phyloP scores from a whole-genome alignment of 1,284 basidiomycete genomes.

The Rhodotorula sp. region DNA sequence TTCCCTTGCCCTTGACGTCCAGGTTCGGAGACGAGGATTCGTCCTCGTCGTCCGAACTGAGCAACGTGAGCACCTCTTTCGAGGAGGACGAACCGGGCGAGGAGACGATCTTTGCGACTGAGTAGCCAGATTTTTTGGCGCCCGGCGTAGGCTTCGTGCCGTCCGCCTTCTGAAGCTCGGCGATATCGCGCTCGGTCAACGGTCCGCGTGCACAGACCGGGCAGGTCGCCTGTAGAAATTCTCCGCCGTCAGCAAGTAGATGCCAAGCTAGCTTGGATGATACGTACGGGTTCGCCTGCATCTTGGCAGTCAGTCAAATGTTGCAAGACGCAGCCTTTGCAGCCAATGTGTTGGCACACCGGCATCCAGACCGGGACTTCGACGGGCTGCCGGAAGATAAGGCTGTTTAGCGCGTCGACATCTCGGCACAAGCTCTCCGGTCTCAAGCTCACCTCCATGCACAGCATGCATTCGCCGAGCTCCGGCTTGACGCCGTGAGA shows the following conservation, averaged over 20 bases:
- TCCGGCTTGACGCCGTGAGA: slow-evolving; percentile 29
- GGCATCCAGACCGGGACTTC: slow-evolving; percentile 47
- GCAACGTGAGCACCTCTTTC: slow-evolving; percentile 33
- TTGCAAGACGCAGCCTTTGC: slow-evolving; percentile 76
- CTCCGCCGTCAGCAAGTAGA: neutral
- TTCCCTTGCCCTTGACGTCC: slow-evolving; percentile 12
- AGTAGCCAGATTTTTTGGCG: slow-evolving; percentile 22
- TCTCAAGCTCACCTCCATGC: slow-evolving; percentile 45
- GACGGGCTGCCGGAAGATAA: slow-evolving; percentile 18
- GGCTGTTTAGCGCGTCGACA: neutral
- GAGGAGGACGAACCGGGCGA: slow-evolving; percentile 20
- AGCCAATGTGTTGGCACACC: slow-evolving; percentile 53
- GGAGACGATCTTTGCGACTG: slow-evolving; percentile 22
- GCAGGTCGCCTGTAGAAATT: slow-evolving; percentile 25
- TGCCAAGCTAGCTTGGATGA: too few species aligned
- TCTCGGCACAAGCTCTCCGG: too few species aligned
- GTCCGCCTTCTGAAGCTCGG: slow-evolving; percentile 19
- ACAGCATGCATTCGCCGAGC: slow-evolving; percentile 48
- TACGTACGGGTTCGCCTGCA: slow-evolving; percentile 60
- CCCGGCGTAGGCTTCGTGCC: slow-evolving; percentile 7
- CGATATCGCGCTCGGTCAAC: slow-evolving; percentile 24
- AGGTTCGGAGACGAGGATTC: neutral
- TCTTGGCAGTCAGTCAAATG: slow-evolving; percentile 66
- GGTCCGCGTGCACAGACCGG: slow-evolving; percentile 30
- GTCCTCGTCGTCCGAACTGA: slow-evolving; percentile 36